phyloP scores from a whole-genome alignment of 2,329 filamentous ascomycete genomes.

The Cercospora sp. region DNA sequence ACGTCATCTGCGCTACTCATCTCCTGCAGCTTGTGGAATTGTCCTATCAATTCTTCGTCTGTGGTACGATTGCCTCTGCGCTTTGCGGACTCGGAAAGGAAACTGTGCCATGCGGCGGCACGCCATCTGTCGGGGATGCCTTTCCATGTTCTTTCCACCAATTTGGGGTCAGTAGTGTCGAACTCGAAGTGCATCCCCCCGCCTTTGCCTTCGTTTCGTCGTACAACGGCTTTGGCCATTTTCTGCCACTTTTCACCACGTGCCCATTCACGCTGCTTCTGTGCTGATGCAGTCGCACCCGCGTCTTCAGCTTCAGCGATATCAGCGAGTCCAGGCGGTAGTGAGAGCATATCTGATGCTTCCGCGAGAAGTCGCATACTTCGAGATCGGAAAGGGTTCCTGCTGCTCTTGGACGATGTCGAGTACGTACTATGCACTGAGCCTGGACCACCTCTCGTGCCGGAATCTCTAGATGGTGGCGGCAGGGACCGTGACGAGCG shows the following conservation, averaged over 20 bases:
- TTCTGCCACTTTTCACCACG: constrained; percentile 68
- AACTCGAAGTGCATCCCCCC: constrained; percentile 74
- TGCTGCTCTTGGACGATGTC: constrained; percentile 40
- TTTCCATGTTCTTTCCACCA: constrained; percentile 94
- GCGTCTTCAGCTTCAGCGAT: constrained; percentile 51
- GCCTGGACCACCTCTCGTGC: constrained; percentile 41
- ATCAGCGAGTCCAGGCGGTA: constrained; percentile 55
- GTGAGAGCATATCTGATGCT: constrained; percentile 65
- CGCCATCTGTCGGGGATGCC: constrained; percentile 97
- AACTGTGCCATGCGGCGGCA: constrained; percentile 90
- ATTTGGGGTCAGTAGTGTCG: constrained; percentile 72
- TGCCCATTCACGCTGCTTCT: constrained; percentile 60
- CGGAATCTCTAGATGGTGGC: constrained; percentile 29
- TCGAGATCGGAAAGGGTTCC: constrained; percentile 50
- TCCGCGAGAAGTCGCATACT: constrained; percentile 59
- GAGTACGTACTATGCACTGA: constrained; percentile 44
- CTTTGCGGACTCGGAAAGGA: constrained; percentile 75
- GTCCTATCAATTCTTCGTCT: constrained; percentile 69
- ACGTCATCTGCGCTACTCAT: constrained; percentile 83
- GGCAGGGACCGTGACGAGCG: constrained; percentile 45
- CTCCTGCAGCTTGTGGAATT: constrained; percentile 72
- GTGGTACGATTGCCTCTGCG: constrained; percentile 59
- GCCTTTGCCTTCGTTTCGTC: constrained; percentile 41
- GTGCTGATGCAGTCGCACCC: constrained; percentile 49
- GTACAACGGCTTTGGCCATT: constrained; percentile 57